Conservation (phyloP, 352 stramenopile species). For the Phytophthora cryptogea region DNA sequence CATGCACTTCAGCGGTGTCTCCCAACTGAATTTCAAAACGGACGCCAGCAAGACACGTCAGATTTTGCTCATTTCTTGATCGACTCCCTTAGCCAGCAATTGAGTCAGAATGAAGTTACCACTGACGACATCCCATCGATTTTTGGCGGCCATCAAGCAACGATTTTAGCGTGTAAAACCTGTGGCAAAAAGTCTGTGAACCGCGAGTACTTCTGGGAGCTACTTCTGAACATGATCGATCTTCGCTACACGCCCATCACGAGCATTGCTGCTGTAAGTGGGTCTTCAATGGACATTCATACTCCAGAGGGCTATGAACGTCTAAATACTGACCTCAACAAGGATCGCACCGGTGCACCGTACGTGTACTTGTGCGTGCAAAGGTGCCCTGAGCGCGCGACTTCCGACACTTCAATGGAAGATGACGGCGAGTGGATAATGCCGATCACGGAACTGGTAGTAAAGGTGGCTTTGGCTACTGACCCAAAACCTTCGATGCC, state of each 20-base stretch:
- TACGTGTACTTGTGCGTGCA: constrained; percentile 89
- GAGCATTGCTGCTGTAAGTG: constrained; percentile 74
- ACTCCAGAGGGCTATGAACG: constrained; percentile 74
- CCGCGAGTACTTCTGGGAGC: constrained; percentile 89
- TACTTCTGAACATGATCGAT: constrained; percentile 91
- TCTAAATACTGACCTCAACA: constrained; percentile 87
- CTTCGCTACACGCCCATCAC: constrained; percentile 89
- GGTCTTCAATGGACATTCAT: constrained; percentile 67
- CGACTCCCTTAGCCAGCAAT: constrained; percentile 72
- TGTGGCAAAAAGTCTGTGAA: constrained; percentile 85
- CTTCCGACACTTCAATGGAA: constrained; percentile 32
- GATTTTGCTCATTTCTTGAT: constrained; percentile 90
- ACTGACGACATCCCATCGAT: constrained; percentile 66
- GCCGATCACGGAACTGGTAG: constrained; percentile 81
- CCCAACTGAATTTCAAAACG: constrained; percentile 75
- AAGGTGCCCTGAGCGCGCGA: constrained; percentile 57
- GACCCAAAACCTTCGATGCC: constrained; percentile 67
- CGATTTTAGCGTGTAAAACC: constrained; percentile 81
- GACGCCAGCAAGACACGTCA: constrained; percentile 84
- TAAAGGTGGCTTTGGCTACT: constrained; percentile 63
- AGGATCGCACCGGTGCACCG: constrained; percentile 71
- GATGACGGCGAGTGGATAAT: constrained; percentile 37
- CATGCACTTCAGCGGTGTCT: constrained; percentile 77
- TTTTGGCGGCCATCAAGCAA: constrained; percentile 83
- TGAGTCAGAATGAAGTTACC: constrained; percentile 65